These are phyloP conservation scores for Cryptococcus sp. DNA, from an alignment of 1,284 basidiomycete genomes.

Conservation along the genomic window DNA sequence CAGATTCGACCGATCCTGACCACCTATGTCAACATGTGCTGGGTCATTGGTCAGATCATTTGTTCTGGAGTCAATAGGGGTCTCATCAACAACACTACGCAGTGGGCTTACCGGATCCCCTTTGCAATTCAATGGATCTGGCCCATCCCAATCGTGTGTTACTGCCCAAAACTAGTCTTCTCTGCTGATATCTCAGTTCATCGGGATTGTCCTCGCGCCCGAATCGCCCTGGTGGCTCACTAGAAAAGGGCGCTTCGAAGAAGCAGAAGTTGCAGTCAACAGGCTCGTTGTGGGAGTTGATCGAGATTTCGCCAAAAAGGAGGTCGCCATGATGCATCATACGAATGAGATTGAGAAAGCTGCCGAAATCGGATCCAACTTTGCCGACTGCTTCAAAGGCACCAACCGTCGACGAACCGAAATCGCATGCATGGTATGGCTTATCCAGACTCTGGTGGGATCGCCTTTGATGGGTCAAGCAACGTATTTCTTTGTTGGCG, in stretches of 20 bases:
- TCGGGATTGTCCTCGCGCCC: slow-evolving; percentile 38
- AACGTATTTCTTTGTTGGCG: slow-evolving; percentile 46
- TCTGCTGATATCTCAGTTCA: slow-evolving; percentile 15
- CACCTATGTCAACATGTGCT: slow-evolving; percentile 44
- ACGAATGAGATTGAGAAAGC: slow-evolving; percentile 49
- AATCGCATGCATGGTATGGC: slow-evolving; percentile 38
- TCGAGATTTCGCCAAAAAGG: slow-evolving; percentile 23
- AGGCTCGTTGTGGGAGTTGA: slow-evolving; percentile 19
- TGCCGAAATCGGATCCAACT: slow-evolving; percentile 31
- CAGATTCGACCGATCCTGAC: slow-evolving; percentile 45
- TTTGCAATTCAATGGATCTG: slow-evolving; percentile 49
- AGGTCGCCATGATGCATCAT: slow-evolving; percentile 44
- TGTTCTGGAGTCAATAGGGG: slow-evolving; percentile 31
- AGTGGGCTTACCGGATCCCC: slow-evolving; percentile 26
- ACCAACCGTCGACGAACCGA: slow-evolving; percentile 48
- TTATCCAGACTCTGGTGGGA: slow-evolving; percentile 38
- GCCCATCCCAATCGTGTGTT: slow-evolving; percentile 34
- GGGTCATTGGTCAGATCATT: slow-evolving; percentile 43
- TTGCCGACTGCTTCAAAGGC: slow-evolving; percentile 48
- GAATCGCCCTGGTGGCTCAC: slow-evolving; percentile 18
- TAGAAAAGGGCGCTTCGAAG: slow-evolving; percentile 29
- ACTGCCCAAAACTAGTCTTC: slow-evolving; percentile 11
- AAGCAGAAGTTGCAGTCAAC: slow-evolving; percentile 37
- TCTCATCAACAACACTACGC: not conserved
- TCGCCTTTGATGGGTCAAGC: slow-evolving; percentile 31